Conservation (phyloP, 1,284 basidiomycete genomes). For the Cystobasidium sp. region DNA sequence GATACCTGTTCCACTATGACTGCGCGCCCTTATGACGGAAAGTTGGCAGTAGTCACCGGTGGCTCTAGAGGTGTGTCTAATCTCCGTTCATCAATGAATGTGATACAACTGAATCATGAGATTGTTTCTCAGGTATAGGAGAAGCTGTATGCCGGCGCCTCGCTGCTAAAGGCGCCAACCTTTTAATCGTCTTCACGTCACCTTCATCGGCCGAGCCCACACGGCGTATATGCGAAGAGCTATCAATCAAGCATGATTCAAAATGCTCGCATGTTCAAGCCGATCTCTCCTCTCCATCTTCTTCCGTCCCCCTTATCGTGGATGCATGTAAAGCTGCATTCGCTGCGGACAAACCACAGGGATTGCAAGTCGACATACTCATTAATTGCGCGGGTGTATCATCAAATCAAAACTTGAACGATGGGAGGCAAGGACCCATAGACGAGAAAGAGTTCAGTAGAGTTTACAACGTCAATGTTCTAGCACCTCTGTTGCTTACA, state of each 20-base stretch:
- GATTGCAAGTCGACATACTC: constrained; percentile 29
- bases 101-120: neutral
- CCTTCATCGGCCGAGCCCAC: constrained; percentile 19
- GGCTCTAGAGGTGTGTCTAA: constrained; percentile 24
- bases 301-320: constrained; percentile 6
- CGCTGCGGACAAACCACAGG: neutral
- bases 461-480: constrained; percentile 44
- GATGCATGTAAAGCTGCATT: constrained; percentile 6
- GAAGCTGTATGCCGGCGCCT: constrained; percentile 34
- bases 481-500: constrained; percentile 39
- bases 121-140: constrained; percentile 17
- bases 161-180: constrained; percentile 33
- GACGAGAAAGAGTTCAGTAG: constrained; percentile 24
- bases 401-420: constrained; percentile 31
- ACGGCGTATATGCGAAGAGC: constrained; percentile 13
- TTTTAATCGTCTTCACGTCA: constrained; percentile 38
- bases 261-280: constrained; percentile 21
- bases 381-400: constrained; percentile 36
- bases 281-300: constrained; percentile 8
- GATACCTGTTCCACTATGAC: neutral
- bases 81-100: neutral
- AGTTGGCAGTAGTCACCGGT: constrained; percentile 38
- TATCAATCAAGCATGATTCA: constrained; percentile 10
- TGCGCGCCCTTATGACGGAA: constrained; percentile 16
- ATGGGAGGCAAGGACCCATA: constrained; percentile 11